Percentiles rank a stretch among this genome's conserved stretches.
Conservation (phyloP, 495 filamentous ascomycete species). For the Aspergillus ostianus region DNA sequence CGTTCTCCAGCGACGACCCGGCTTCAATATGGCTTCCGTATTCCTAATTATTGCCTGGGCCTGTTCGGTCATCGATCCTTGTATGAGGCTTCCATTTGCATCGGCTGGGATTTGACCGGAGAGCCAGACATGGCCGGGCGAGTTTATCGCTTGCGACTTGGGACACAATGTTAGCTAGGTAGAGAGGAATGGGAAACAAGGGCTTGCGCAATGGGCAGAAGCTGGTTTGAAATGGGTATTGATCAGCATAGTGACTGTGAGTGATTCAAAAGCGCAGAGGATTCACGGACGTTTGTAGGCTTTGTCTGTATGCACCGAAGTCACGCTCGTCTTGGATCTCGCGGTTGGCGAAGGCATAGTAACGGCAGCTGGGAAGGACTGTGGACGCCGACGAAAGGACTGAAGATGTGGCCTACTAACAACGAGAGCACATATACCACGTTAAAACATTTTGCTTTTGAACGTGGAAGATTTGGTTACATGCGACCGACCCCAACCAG, state of each 20-base stretch:
- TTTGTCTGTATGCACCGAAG: background rate
- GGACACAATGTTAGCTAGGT: background rate
- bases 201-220: constrained; percentile 12
- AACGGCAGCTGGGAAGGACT: background rate
- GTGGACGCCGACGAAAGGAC: background rate
- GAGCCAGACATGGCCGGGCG: constrained; percentile 18
- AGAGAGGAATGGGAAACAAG: background rate
- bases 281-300: background rate
- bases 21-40: constrained; percentile 18
- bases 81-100: constrained; percentile 16
- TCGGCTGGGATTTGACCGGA: constrained; percentile 21
- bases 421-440: too few relatives aligned
- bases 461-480: too few relatives aligned
- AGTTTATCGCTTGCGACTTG: constrained; percentile 20
- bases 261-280: too few relatives aligned
- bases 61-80: constrained; percentile 16
- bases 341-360: background rate
- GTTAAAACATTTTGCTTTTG: too few relatives aligned
- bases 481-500: too few relatives aligned
- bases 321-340: background rate
- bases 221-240: background rate
- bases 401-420: background rate
- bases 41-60: constrained; percentile 15
- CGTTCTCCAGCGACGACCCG: constrained; percentile 13
- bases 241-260: background rate